Evolutionary conservation across 179 eudicot species (phyloP).

Genomic region (Silene coronaria): DNA sequence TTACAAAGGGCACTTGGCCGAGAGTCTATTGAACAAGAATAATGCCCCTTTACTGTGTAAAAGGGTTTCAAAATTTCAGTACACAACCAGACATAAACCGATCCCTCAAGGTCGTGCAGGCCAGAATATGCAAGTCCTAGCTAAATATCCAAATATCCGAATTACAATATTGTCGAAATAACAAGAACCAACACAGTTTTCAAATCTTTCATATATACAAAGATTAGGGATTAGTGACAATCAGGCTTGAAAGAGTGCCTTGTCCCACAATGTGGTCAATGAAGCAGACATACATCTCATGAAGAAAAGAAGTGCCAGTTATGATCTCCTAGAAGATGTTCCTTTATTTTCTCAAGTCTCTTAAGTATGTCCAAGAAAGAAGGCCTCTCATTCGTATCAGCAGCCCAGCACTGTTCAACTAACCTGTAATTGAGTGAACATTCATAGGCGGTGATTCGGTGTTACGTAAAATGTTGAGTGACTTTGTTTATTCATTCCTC

Average conservation of each 20-base stretch:
- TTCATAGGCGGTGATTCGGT: not conserved
- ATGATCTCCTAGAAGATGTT: conserved; percentile 51
- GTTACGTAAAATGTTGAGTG: not conserved
- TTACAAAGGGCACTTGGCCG: not conserved
- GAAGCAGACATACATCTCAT: conserved; percentile 11
- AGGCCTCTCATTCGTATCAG: conserved; percentile 75
- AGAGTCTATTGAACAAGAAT: not conserved
- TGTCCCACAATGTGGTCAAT: not conserved
- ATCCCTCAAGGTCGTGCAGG: conserved; percentile 9
- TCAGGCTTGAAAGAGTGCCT: conserved; percentile 11
- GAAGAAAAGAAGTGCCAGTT: conserved; percentile 71
- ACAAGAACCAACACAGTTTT: not conserved
- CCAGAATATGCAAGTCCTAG: conserved; percentile 8
- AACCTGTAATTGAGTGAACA: conserved; percentile 37
- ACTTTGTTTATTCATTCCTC: not conserved
- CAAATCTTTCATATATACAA: not conserved
- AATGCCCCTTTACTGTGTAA: not conserved
- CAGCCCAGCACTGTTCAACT: conserved; percentile 71
- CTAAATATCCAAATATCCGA: conserved; percentile 9
- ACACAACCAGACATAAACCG: not conserved
- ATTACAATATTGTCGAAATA: not conserved
- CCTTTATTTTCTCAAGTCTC: conserved; percentile 77
- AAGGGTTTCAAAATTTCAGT: not conserved
- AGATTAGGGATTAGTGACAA: not conserved
- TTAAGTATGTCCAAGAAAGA: conserved; percentile 81